These are phyloP conservation scores for Aspergillus ochraceoroseus DNA, from an alignment of 2,329 filamentous ascomycete species.

Conservation along the genomic window DNA sequence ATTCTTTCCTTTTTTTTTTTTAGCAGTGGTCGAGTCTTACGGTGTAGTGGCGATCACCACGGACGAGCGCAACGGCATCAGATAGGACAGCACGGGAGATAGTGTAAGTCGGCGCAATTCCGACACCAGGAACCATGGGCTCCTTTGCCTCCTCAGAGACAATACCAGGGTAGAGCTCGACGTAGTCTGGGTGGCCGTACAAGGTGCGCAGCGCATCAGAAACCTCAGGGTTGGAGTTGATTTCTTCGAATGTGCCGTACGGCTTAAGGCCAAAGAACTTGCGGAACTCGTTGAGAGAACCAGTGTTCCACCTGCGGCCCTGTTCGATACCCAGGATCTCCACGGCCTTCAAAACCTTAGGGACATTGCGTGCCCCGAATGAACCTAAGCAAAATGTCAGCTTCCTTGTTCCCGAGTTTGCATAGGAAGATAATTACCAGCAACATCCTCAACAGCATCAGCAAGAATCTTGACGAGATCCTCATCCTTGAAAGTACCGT, in stretches of 20 bases:
- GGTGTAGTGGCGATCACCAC: slow-evolving; percentile 74
- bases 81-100: slow-evolving; percentile 71
- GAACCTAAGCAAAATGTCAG: slow-evolving; percentile 43
- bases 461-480: slow-evolving; percentile 67
- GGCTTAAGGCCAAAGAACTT: slow-evolving; percentile 73
- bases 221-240: slow-evolving; percentile 71
- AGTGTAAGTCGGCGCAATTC: slow-evolving; percentile 70
- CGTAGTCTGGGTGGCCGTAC: slow-evolving; percentile 67
- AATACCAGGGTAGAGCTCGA: slow-evolving; percentile 75
- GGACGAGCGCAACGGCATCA: slow-evolving; percentile 71
- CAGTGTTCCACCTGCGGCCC: slow-evolving; percentile 69
- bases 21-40: slow-evolving; percentile 21
- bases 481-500: slow-evolving; percentile 70
- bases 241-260: slow-evolving; percentile 74
- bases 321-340: slow-evolving; percentile 79
- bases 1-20: slow-evolving; percentile 20
- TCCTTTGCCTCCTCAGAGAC: slow-evolving; percentile 70
- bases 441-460: slow-evolving; percentile 65
- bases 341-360: slow-evolving; percentile 65
- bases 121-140: slow-evolving; percentile 68
- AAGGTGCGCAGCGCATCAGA: slow-evolving; percentile 61
- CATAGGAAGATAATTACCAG: slow-evolving; percentile 20
- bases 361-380: slow-evolving; percentile 70
- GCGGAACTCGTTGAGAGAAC: slow-evolving; percentile 77
- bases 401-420: neutral